Evolutionary conservation across 306 rosid genomes (phyloP).

Genomic region (Cucurbita pepo): DNA sequence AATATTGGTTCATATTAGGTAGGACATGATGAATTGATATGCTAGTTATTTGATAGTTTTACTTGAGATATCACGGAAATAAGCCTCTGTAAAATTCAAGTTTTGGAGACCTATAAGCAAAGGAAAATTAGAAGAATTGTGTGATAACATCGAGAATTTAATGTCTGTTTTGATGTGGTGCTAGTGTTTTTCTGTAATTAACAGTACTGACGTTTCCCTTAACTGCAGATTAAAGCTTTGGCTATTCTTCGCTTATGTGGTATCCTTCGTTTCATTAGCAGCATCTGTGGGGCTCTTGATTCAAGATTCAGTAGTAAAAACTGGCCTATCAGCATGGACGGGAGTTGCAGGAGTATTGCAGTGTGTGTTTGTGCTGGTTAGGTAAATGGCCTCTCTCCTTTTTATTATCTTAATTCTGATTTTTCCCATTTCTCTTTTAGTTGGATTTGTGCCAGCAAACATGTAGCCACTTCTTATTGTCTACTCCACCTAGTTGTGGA

Average conservation of each 20-base stretch:
- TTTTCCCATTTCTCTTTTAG: background rate
- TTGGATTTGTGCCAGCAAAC: background rate
- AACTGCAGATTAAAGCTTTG: constrained; percentile 82
- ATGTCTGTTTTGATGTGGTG: background rate
- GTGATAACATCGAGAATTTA: background rate
- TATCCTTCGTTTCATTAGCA: constrained; percentile 91
- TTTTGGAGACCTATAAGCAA: background rate
- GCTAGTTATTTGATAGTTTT: background rate
- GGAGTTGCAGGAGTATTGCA: constrained; percentile 93
- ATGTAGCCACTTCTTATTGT: background rate
- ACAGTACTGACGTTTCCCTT: constrained; percentile 10
- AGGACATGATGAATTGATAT: background rate
- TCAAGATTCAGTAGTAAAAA: constrained; percentile 72
- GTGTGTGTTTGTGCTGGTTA: constrained; percentile 74
- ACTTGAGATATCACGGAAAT: background rate
- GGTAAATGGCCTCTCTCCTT: constrained; percentile 26
- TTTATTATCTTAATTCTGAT: background rate
- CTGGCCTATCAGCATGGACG: constrained; percentile 84
- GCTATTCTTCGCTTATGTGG: constrained; percentile 95
- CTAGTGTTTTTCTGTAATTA: background rate
- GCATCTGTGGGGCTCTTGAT: constrained; percentile 90
- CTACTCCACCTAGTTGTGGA: background rate
- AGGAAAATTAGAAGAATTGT: background rate
- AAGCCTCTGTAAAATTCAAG: background rate
- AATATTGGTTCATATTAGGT: background rate